phyloP scores from a whole-genome alignment of 1,139 yeast species.

The Nematodospora anomalae region DNA sequence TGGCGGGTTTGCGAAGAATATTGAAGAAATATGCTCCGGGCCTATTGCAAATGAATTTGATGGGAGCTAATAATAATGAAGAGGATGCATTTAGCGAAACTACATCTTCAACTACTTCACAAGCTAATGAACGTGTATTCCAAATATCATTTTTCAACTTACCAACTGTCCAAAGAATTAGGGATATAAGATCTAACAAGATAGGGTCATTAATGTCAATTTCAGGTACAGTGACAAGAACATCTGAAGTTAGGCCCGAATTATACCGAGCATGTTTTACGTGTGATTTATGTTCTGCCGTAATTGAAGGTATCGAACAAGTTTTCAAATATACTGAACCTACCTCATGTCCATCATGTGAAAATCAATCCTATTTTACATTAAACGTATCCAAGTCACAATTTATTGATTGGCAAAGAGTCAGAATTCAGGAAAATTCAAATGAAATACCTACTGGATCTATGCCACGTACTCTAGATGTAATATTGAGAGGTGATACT shows the following conservation, averaged over 20 bases:
- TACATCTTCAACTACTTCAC: slow-evolving; percentile 27
- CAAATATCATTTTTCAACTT: slow-evolving; percentile 89
- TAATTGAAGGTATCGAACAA: slow-evolving; percentile 89
- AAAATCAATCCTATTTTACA: slow-evolving; percentile 84
- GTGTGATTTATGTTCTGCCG: slow-evolving; percentile 85
- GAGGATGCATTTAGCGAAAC: slow-evolving; percentile 17
- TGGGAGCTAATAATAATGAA: slow-evolving; percentile 27
- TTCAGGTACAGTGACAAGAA: slow-evolving; percentile 94
- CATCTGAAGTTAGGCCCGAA: slow-evolving; percentile 97
- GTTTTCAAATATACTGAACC: slow-evolving; percentile 95
- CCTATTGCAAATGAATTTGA: slow-evolving; percentile 51
- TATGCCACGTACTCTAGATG: slow-evolving; percentile 97
- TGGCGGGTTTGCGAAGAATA: slow-evolving; percentile 70
- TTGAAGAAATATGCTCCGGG: slow-evolving; percentile 78
- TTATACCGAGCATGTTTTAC: slow-evolving; percentile 82
- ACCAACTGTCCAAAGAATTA: slow-evolving; percentile 78
- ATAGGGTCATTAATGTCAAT: slow-evolving; percentile 85
- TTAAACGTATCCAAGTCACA: slow-evolving; percentile 80
- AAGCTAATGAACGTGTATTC: slow-evolving; percentile 68
- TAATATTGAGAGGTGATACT: slow-evolving; percentile 87
- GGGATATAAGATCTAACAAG: slow-evolving; percentile 87
- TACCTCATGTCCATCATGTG: slow-evolving; percentile 87
- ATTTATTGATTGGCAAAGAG: slow-evolving; percentile 96
- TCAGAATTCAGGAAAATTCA: slow-evolving; percentile 92
- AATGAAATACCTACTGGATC: slow-evolving; percentile 97